Conservation (phyloP, 345 rosid genomes). For the Trapa bicornis region DNA sequence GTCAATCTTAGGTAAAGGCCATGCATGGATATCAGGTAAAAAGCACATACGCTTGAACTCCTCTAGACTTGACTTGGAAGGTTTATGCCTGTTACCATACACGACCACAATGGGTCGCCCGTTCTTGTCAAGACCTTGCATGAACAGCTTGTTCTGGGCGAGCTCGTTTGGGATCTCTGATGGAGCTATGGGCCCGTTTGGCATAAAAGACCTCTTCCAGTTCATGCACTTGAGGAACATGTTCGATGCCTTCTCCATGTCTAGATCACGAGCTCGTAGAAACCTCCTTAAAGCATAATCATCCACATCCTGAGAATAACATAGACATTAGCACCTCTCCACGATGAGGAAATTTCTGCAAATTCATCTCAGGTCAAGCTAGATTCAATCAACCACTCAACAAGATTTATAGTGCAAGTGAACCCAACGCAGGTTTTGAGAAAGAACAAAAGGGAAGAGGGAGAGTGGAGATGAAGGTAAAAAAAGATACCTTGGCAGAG, state of each 20-base stretch:
- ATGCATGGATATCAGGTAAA: background rate
- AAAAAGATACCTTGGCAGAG: conserved; percentile 37
- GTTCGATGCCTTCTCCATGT: conserved; percentile 71
- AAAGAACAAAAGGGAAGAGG: background rate
- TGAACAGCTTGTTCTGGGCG: conserved; percentile 49
- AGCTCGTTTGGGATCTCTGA: conserved; percentile 48
- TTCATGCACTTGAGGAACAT: conserved; percentile 54
- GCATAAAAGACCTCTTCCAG: conserved; percentile 50
- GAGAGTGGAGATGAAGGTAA: background rate
- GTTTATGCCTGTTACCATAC: conserved; percentile 52
- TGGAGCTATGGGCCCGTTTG: conserved; percentile 43
- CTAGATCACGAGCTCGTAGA: conserved; percentile 72
- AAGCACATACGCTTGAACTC: conserved; percentile 61
- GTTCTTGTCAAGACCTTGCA: conserved; percentile 64
- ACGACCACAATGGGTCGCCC: conserved; percentile 56
- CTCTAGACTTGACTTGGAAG: conserved; percentile 43
- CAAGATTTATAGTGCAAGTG: background rate
- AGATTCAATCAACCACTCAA: background rate
- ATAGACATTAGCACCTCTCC: background rate
- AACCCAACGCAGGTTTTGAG: background rate
- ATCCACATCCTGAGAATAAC: conserved; percentile 47
- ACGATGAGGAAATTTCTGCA: background rate
- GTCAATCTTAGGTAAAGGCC: too few species aligned
- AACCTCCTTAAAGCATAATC: conserved; percentile 74
- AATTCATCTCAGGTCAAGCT: background rate